Base-by-base conservation (phyloP, 148 eudicot species). In the Rhododendron vialii region DNA sequence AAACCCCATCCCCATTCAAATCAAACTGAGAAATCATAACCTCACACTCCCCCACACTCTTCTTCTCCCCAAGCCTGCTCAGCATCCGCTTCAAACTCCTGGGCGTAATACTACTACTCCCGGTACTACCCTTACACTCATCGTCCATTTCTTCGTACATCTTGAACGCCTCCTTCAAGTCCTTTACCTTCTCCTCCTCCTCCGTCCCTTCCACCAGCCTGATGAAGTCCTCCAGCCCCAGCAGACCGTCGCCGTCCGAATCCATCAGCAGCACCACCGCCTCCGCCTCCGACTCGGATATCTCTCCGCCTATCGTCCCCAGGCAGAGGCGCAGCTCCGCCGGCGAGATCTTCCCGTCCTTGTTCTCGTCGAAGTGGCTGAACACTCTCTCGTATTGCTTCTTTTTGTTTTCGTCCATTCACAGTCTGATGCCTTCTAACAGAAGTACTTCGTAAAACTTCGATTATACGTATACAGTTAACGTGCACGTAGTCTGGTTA, bases 311-410 rank as follows among this genome's bases (percentile, higher is more conserved):
- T 0, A 86, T 79, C 5, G 83, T 17, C 2, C 36, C 80, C 22
- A 92, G 22, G 33, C 91, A 89, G 3, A n/a, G 84, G 41, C 67
- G 86, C n/a, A 91, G 83, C 91, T 93, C 95, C 12, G 71, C 30
- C 15, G 95, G 69, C 0, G 92, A 91, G 76, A 93, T 87, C 78
- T 86, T 90, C 1, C 92, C 91, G 75, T 92, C 95, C 12, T 88
- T 87, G 41, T 93, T 86, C 0, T 78, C 82, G 82, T 91, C 95
- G 43, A 93, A 84, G 75, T 81, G 93, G 20, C 55, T 76, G 48
- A 91, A 92, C 14, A 89, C 89, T 5, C 89, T 84, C 63, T 88
- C 74, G 75, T 87, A 88, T 67, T 85, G 88, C 80, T 77, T 55
- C 1, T 14, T 26, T 67, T 67, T 59, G 11, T n/a, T 30, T 53